Conservation (phyloP, 257 asterid species). For the Ajuga chamaepitys region DNA sequence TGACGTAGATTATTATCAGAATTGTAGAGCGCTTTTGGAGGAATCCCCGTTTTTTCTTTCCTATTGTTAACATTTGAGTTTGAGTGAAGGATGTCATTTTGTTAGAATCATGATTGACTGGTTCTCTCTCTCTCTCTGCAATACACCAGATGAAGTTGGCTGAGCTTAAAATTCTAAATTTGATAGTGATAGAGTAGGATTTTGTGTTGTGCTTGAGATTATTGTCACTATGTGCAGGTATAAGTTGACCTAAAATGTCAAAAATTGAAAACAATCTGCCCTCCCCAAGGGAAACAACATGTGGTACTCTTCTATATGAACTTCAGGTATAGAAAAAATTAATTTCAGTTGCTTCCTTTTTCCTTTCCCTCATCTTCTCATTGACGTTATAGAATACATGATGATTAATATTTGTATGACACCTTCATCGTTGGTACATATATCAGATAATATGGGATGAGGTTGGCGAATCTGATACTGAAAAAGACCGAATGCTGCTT, state of each 20-base stretch:
- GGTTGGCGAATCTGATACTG: slow-evolving; percentile 87
- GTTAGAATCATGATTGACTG: not conserved
- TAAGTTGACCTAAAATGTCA: slow-evolving; percentile 26
- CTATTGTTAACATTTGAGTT: too few species aligned
- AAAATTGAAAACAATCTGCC: slow-evolving; percentile 31
- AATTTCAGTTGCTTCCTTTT: not conserved
- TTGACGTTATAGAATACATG: not conserved
- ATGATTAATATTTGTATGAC: not conserved
- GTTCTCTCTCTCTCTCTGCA: not conserved
- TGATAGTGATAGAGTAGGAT: not conserved
- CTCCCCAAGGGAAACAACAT: slow-evolving; percentile 62
- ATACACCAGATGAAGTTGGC: slow-evolving; percentile 2
- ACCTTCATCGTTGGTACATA: slow-evolving; percentile 6
- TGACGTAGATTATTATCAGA: not conserved
- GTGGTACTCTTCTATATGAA: slow-evolving; percentile 77
- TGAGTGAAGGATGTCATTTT: not conserved
- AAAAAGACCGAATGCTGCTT: slow-evolving; percentile 72
- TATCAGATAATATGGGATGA: slow-evolving; percentile 95
- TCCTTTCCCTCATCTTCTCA: not conserved
- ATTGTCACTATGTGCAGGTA: slow-evolving; percentile 27
- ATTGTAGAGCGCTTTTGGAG: not conserved
- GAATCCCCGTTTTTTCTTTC: too few species aligned
- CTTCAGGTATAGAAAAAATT: slow-evolving; percentile 54
- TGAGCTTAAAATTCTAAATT: not conserved
- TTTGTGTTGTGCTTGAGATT: not conserved